Evolutionary conservation across 495 filamentous ascomycete genomes (phyloP).

Genomic region (Entonaema liquescens): DNA sequence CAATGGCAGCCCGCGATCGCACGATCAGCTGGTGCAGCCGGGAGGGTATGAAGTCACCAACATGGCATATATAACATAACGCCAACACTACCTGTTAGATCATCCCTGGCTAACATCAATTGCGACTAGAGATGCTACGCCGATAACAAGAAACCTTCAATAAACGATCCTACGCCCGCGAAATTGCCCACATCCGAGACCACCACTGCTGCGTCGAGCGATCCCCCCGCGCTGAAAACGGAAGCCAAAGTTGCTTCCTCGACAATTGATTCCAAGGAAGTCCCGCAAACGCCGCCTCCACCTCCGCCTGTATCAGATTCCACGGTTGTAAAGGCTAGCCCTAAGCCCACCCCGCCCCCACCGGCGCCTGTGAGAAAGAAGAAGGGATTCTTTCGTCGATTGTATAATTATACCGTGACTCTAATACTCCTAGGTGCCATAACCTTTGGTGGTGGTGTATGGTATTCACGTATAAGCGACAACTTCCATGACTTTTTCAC

Average conservation of each 20-base stretch:
- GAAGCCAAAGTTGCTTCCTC: slow-evolving; percentile 54
- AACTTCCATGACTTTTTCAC: slow-evolving; percentile 99
- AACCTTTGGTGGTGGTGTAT: slow-evolving; percentile 87
- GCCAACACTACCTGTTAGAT: neutral
- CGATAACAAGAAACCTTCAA: slow-evolving; percentile 61
- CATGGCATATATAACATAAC: neutral
- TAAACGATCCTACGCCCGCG: slow-evolving; percentile 58
- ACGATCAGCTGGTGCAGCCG: slow-evolving; percentile 41
- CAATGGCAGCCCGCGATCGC: slow-evolving; percentile 65
- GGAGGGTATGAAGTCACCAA: slow-evolving; percentile 46
- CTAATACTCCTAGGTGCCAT: slow-evolving; percentile 75
- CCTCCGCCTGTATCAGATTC: slow-evolving; percentile 49
- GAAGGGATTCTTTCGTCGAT: slow-evolving; percentile 75
- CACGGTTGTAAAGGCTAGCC: neutral
- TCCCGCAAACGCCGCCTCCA: slow-evolving; percentile 67
- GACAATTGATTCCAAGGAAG: slow-evolving; percentile 67
- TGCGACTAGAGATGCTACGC: slow-evolving; percentile 64
- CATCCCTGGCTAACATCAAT: slow-evolving; percentile 20
- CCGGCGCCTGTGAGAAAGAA: slow-evolving; percentile 65
- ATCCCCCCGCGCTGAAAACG: slow-evolving; percentile 55
- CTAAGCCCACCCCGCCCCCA: slow-evolving; percentile 52
- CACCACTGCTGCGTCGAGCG: slow-evolving; percentile 58
- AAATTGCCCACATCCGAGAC: slow-evolving; percentile 68
- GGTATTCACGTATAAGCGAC: slow-evolving; percentile 90
- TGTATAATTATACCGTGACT: slow-evolving; percentile 71